Base-by-base conservation (phyloP, 2,329 filamentous ascomycete species). In the Pseudogymnoascus verrucosus region DNA sequence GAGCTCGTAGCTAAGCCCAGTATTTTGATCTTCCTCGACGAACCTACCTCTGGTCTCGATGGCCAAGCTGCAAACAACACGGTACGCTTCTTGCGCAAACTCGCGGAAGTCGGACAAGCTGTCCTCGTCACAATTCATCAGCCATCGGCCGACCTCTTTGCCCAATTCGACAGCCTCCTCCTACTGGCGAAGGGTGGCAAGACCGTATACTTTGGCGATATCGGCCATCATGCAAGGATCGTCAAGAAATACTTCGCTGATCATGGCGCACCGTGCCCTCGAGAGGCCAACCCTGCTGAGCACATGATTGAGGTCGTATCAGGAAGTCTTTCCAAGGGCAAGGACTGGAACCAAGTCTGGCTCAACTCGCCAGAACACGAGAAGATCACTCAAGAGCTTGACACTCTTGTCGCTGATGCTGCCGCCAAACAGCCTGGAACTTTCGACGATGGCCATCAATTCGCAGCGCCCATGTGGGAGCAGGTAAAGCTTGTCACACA, bases 271-370 rank as follows among this genome's bases (percentile, higher is more conserved):
- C 78, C 79, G 16, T 85, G 83, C 65, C 78, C 80, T 0, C 71
- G 76, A 0, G 76, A 80, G 31, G 77, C 75, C 3, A 86, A 86
- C 65, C 82, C 82, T 0, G 83, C 83, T 0, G 83, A 76, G 28
- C 61, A 67, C 36, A 69, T 71, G 66, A 69, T 71, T 39, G 69
- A 71, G 28, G 76, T 78, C 5, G 76, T 77, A 16, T 83, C 82
- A 0, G 82, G 82, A 0, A 68, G 73, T 23, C 70, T 81, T 0
- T 80, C 78, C 0, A 77, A 75, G n/a, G 62, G 69, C 69, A 78
- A 68, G 51, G 81, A 90, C 72, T 91, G 89, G 89, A 87, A 86
- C 70, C 78, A 89, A 37, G 82, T 89, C 66, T 91, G 89, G 89
- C 77, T 81, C 16, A 79, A 79, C n/a, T 91, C 85, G 0, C 77